Conservation (phyloP, 176 grass and related monocot species). For the Rhynchospora pubera region DNA sequence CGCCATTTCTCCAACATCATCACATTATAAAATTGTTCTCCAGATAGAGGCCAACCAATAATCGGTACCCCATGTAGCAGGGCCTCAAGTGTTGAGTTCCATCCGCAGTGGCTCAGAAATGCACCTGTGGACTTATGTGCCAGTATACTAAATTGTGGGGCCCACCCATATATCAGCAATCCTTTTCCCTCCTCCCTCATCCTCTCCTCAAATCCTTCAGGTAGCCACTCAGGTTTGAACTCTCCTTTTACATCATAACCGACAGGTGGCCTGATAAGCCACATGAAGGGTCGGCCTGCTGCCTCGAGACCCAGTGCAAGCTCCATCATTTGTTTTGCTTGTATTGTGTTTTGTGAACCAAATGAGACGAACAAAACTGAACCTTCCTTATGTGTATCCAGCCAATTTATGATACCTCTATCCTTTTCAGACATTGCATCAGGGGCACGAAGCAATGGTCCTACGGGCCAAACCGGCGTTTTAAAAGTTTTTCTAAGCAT, state of each 20-base stretch:
- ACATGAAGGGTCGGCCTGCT: constrained; percentile 20
- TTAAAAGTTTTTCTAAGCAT: constrained; percentile 28
- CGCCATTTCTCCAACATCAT: constrained; percentile 27
- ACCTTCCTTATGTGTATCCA: constrained; percentile 15
- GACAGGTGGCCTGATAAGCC: constrained; percentile 28
- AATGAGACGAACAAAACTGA: constrained; percentile 38
- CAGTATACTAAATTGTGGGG: constrained; percentile 31
- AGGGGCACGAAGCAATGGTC: constrained; percentile 22
- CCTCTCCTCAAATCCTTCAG: constrained; percentile 26
- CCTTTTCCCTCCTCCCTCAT: constrained; percentile 14
- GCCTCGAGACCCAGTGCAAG: constrained; percentile 29
- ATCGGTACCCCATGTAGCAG: constrained; percentile 27
- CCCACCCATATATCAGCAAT: constrained; percentile 24
- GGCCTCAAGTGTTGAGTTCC: constrained; percentile 29
- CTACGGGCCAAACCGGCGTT: constrained; percentile 26
- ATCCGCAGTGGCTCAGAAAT: constrained; percentile 38
- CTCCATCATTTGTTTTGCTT: constrained; percentile 30
- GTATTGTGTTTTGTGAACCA: constrained; percentile 35
- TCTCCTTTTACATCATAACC: constrained; percentile 30
- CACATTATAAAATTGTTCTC: constrained; percentile 27
- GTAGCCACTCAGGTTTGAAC: constrained; percentile 31
- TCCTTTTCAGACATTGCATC: neutral
- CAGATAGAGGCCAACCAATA: constrained; percentile 39
- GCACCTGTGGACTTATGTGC: constrained; percentile 24
- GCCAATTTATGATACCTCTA: constrained; percentile 19